Percentiles rank a stretch among this genome's conserved stretches.
phyloP scores from a whole-genome alignment of 192 early-diverging fungal species.

The Gaertneriomyces semiglobifer region DNA sequence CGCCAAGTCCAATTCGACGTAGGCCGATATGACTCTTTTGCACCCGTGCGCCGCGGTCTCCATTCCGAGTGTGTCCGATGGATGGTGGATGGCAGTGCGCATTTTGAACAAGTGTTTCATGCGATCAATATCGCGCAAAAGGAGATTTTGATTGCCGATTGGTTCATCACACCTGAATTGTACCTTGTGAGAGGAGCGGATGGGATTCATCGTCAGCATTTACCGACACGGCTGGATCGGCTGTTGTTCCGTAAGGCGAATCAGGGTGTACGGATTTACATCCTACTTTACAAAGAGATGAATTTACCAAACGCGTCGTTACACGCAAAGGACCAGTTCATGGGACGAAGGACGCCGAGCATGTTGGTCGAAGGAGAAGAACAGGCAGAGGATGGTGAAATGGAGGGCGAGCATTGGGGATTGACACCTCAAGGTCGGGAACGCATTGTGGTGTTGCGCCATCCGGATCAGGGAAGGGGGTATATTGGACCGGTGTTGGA shows the following conservation, averaged over 20 bases:
- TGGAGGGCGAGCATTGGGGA: conserved; percentile 40
- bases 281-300: conserved; percentile 82
- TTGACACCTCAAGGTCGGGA: conserved; percentile 35
- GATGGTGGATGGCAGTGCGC: conserved; percentile 29
- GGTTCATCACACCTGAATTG: conserved; percentile 88
- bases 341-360: conserved; percentile 22
- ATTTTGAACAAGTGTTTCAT: conserved; percentile 28
- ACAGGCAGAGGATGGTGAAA: conserved; percentile 66
- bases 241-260: conserved; percentile 75
- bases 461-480: conserved; percentile 66
- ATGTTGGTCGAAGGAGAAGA: conserved; percentile 66
- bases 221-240: conserved; percentile 67
- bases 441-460: conserved; percentile 72
- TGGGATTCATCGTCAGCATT: conserved; percentile 54
- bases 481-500: conserved; percentile 53
- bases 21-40: conserved; percentile 66
- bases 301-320: conserved; percentile 40
- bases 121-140: conserved; percentile 21
- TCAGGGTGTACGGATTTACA: conserved; percentile 79
- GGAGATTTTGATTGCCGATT: conserved; percentile 57
- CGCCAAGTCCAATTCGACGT: conserved; percentile 6
- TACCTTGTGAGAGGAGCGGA: conserved; percentile 74
- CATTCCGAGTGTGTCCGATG: conserved; percentile 6
- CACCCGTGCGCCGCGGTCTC: conserved; percentile 57
- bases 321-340: conserved; percentile 29